phyloP scores from a whole-genome alignment of 306 rosid species.

The Gastrolobium bilobum region DNA sequence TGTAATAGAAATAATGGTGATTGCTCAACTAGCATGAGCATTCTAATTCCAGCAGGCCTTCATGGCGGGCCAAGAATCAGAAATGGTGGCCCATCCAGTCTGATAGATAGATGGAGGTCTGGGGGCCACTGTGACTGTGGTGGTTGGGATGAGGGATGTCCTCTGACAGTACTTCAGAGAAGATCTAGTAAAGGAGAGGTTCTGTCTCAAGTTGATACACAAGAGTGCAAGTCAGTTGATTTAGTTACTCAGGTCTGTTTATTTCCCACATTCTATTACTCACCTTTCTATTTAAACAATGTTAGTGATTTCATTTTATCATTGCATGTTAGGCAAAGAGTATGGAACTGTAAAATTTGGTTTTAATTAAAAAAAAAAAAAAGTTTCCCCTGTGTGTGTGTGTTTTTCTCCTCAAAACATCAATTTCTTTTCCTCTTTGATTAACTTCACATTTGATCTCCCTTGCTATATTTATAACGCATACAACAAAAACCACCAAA shows the following conservation, averaged over 20 bases:
- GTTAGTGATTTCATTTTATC: constrained; percentile 24
- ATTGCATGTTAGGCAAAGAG: constrained; percentile 1
- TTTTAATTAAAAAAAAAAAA: background rate
- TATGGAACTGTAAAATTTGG: constrained; percentile 21
- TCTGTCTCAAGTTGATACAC: constrained; percentile 54
- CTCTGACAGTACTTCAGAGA: constrained; percentile 77
- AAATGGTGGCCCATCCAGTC: constrained; percentile 85
- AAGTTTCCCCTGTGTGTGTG: background rate
- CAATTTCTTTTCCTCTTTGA: constrained; percentile 20
- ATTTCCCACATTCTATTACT: constrained; percentile 17
- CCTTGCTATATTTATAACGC: constrained; percentile 11
- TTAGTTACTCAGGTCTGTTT: constrained; percentile 68
- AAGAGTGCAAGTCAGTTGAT: constrained; percentile 74
- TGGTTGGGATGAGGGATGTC: constrained; percentile 99
- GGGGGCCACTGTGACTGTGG: constrained; percentile 94
- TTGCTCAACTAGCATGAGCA: constrained; percentile 72
- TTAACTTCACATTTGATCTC: constrained; percentile 18
- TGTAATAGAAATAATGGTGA: constrained; percentile 56
- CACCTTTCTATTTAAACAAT: constrained; percentile 25
- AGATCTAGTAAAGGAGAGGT: constrained; percentile 54
- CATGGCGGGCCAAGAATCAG: constrained; percentile 90
- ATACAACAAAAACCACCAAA: background rate
- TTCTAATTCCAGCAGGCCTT: constrained; percentile 88
- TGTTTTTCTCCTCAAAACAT: constrained; percentile 25
- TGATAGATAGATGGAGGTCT: constrained; percentile 91